Conservation (phyloP, 331 rosid species). For the Malus hybrid region DNA sequence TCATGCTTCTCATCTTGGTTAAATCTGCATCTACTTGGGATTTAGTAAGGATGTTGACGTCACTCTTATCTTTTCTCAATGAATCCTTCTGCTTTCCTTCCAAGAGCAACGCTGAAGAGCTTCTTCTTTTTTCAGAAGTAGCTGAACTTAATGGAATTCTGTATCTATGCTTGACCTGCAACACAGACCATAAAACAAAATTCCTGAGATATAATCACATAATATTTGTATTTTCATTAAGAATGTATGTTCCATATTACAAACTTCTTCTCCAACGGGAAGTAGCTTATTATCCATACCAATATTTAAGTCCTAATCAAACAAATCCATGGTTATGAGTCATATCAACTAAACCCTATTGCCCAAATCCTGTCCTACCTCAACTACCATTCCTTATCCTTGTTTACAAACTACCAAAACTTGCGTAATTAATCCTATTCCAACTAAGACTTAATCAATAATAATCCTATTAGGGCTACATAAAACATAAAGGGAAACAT, state of each 20-base stretch:
- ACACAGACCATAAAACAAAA: conserved; percentile 2
- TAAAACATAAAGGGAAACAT: not conserved
- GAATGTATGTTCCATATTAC: not conserved
- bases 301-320: not conserved
- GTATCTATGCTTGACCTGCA: conserved; percentile 74
- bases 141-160: conserved; percentile 48
- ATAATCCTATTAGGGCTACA: not conserved
- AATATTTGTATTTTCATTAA: too few species aligned
- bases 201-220: not conserved
- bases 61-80: conserved; percentile 40
- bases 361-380: not conserved
- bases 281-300: not conserved
- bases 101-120: conserved; percentile 37
- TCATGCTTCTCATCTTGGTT: conserved; percentile 62
- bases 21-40: conserved; percentile 73
- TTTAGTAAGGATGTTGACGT: conserved; percentile 44
- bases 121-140: conserved; percentile 53
- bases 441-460: not conserved
- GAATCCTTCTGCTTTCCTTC: conserved; percentile 56
- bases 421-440: not conserved
- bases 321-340: conserved; percentile 1
- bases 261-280: not conserved
- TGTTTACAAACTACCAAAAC: not conserved
- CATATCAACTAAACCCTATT: not conserved
- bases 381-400: not conserved